Conservation (phyloP, 2,329 filamentous ascomycete species). For the Ophiostoma tasmaniense region DNA sequence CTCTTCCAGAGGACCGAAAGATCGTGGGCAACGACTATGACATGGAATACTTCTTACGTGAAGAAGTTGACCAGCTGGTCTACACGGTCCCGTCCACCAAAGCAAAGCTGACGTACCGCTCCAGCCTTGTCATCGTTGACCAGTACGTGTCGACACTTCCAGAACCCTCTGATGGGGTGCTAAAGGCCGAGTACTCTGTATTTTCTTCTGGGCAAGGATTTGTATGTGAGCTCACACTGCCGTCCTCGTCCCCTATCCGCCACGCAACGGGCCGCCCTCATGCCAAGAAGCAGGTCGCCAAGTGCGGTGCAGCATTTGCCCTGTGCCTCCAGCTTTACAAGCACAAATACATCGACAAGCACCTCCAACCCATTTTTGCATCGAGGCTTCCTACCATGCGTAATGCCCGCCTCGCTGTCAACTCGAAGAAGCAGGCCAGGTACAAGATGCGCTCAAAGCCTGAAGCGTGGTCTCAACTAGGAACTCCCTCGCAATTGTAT, state of each 20-base stretch:
- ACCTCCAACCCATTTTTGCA: slow-evolving; percentile 64
- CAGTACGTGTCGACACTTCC: slow-evolving; percentile 66
- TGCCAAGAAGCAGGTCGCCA: slow-evolving; percentile 66
- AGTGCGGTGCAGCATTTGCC: slow-evolving; percentile 82
- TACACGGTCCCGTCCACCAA: slow-evolving; percentile 59
- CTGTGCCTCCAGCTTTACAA: slow-evolving; percentile 63
- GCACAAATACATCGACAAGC: slow-evolving; percentile 59
- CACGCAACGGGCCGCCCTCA: slow-evolving; percentile 56
- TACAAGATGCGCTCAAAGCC: slow-evolving; percentile 80
- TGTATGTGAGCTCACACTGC: slow-evolving; percentile 70
- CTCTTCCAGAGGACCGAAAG: slow-evolving; percentile 65
- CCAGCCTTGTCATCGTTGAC: slow-evolving; percentile 62
- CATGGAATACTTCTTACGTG: slow-evolving; percentile 46
- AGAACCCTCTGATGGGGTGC: slow-evolving; percentile 30
- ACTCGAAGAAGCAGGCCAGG: slow-evolving; percentile 60
- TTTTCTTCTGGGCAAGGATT: slow-evolving; percentile 44
- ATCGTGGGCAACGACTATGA: slow-evolving; percentile 52
- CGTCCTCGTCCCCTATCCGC: slow-evolving; percentile 62
- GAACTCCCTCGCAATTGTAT: slow-evolving; percentile 47
- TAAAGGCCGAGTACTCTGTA: slow-evolving; percentile 53
- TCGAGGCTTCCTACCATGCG: slow-evolving; percentile 70
- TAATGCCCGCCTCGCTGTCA: slow-evolving; percentile 80
- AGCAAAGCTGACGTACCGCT: slow-evolving; percentile 69
- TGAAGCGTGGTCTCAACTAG: slow-evolving; percentile 53
- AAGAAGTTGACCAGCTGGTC: slow-evolving; percentile 40